Percentiles rank a stretch among this genome's conserved stretches.
Evolutionary conservation across 352 stramenopile species (phyloP).

Genomic region (Phytopythium chamaehyphon): DNA sequence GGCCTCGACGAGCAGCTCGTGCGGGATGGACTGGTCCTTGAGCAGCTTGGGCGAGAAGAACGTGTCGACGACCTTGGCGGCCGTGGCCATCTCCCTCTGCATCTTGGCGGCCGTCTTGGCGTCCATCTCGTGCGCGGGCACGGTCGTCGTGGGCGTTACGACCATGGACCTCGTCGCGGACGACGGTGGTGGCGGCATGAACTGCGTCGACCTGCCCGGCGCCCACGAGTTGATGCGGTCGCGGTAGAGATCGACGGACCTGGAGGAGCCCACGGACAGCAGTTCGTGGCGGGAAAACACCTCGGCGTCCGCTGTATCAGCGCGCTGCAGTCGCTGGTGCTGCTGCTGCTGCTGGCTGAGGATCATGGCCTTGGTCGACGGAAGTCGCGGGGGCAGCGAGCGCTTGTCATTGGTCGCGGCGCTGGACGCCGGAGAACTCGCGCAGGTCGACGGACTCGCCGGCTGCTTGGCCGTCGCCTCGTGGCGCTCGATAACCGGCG

Average conservation of each 20-base stretch:
- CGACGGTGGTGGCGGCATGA: slow-evolving; percentile 1
- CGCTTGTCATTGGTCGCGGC: not conserved
- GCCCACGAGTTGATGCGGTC: slow-evolving; percentile 62
- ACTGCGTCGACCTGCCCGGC: slow-evolving; percentile 7
- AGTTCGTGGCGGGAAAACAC: slow-evolving; percentile 24
- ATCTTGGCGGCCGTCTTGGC: slow-evolving; percentile 52
- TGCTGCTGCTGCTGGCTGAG: slow-evolving; percentile 27
- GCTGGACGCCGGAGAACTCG: not conserved
- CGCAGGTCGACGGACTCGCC: slow-evolving; percentile 4
- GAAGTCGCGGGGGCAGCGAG: slow-evolving; percentile 20
- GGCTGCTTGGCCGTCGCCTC: slow-evolving; percentile 7
- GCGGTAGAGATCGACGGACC: slow-evolving; percentile 29
- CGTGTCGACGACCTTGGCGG: slow-evolving; percentile 60
- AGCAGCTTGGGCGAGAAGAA: slow-evolving; percentile 71
- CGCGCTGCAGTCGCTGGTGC: slow-evolving; percentile 21
- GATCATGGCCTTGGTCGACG: slow-evolving; percentile 49
- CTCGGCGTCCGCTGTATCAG: slow-evolving; percentile 35
- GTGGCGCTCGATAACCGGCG: not conserved
- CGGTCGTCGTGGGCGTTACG: slow-evolving; percentile 22
- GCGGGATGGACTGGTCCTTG: slow-evolving; percentile 80
- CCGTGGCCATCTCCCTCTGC: slow-evolving; percentile 58
- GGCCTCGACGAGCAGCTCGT: slow-evolving; percentile 66
- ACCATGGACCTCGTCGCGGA: slow-evolving; percentile 4
- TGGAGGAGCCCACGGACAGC: slow-evolving; percentile 11
- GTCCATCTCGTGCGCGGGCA: slow-evolving; percentile 47